Conservation (phyloP, 768 basidiomycete genomes). For the Xerocomus spinulosus region DNA sequence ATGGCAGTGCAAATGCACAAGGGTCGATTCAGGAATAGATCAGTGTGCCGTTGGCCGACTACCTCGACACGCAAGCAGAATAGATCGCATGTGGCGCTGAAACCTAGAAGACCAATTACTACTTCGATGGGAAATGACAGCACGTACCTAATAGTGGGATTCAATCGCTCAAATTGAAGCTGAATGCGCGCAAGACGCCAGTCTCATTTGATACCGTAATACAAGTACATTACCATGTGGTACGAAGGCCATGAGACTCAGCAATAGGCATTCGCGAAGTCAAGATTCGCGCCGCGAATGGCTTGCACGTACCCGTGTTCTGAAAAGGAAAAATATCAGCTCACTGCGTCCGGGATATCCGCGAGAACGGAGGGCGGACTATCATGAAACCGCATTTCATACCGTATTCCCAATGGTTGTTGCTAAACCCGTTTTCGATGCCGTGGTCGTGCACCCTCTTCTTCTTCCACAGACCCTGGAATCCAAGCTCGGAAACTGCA, state of each 20-base stretch:
- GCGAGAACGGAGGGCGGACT: neutral
- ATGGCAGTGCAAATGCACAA: neutral
- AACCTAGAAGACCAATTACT: too few relatives aligned
- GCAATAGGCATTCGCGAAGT: constrained; percentile 35
- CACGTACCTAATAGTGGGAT: too few relatives aligned
- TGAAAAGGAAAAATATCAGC: constrained; percentile 15
- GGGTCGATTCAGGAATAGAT: neutral
- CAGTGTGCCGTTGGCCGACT: too few relatives aligned
- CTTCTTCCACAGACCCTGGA: constrained; percentile 55
- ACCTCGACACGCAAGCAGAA: neutral
- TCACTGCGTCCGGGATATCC: neutral
- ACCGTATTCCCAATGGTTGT: constrained; percentile 67
- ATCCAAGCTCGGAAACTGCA: constrained; percentile 56
- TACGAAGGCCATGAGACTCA: constrained; percentile 10
- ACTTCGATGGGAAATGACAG: too few relatives aligned
- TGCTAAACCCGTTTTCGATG: constrained; percentile 33
- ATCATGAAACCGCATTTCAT: constrained; percentile 8
- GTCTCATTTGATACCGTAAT: neutral
- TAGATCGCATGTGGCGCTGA: neutral
- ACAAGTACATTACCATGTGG: too few relatives aligned
- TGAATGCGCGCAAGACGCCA: too few relatives aligned
- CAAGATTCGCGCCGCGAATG: constrained; percentile 36
- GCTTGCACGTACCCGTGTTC: constrained; percentile 66
- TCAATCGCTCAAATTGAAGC: too few relatives aligned
- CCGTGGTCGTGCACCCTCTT: constrained; percentile 44